Percentiles rank a stretch among this genome's conserved stretches.
These are phyloP conservation scores for Metrosideros polymorpha DNA, from an alignment of 441 rosid genomes.

Conservation along the genomic window DNA sequence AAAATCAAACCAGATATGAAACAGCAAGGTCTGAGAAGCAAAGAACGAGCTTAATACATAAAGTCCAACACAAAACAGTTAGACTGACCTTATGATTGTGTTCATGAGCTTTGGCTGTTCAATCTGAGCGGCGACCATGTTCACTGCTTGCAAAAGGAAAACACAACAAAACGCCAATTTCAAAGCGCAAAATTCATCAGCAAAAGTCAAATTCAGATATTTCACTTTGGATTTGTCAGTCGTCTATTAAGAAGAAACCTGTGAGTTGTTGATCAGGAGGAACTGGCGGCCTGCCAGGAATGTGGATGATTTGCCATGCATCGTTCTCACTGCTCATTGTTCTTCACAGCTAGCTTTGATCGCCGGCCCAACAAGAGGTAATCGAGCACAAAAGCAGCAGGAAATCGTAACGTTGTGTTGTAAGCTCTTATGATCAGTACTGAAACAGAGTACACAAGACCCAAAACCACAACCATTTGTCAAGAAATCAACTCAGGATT, in stretches of 20 bases:
- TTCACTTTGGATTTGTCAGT: not conserved
- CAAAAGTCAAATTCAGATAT: not conserved
- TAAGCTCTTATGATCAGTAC: too few species aligned
- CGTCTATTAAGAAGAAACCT: slow-evolving; percentile 10
- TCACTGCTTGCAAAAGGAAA: not conserved
- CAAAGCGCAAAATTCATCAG: not conserved
- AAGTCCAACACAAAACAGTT: not conserved
- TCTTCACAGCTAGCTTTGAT: not conserved
- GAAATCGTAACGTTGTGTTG: too few species aligned
- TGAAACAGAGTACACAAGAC: not conserved
- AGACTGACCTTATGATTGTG: slow-evolving; percentile 40
- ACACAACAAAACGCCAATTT: not conserved
- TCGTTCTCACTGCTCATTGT: not conserved
- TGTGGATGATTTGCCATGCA: slow-evolving; percentile 28
- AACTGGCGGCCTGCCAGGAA: slow-evolving; percentile 37
- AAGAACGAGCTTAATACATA: not conserved
- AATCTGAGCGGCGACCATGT: not conserved
- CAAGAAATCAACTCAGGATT: not conserved
- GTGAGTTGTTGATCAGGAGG: slow-evolving; percentile 50
- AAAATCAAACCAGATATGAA: not conserved
- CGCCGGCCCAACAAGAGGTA: not conserved
- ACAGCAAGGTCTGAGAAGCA: not conserved
- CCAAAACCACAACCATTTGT: not conserved
- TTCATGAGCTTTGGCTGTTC: slow-evolving; percentile 47
- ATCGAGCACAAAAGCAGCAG: not conserved